These are phyloP conservation scores for Tulasnella sp. DNA, from an alignment of 768 basidiomycete genomes.

Conservation along the genomic window DNA sequence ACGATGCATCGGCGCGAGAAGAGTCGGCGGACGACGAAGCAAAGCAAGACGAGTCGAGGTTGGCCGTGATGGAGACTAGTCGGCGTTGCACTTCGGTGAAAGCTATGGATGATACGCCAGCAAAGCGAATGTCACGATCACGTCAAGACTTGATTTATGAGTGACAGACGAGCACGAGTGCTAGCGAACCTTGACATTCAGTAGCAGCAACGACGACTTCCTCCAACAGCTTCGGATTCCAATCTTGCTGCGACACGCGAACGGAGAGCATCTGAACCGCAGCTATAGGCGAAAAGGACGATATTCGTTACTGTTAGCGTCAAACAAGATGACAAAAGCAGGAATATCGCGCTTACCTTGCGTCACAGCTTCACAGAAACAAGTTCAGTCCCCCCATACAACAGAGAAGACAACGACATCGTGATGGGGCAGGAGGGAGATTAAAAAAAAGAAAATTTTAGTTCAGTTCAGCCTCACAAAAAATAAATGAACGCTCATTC, in stretches of 20 bases:
- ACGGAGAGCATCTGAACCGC: slow-evolving; percentile 13
- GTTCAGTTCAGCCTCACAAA: too few relatives aligned
- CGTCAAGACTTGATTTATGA: too few relatives aligned
- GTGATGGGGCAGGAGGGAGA: too few relatives aligned
- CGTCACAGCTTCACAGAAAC: not conserved
- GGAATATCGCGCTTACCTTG: too few relatives aligned
- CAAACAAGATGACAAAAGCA: too few relatives aligned
- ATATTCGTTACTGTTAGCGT: not conserved
- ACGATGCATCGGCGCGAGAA: not conserved
- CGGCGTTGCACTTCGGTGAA: slow-evolving; percentile 56
- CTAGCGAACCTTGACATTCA: slow-evolving; percentile 15
- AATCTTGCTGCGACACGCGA: slow-evolving; percentile 14
- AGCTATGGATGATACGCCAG: slow-evolving; percentile 32
- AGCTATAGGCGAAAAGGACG: not conserved
- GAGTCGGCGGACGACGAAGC: slow-evolving; percentile 16
- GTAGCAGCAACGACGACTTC: slow-evolving; percentile 1
- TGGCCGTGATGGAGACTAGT: slow-evolving; percentile 46
- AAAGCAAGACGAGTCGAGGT: slow-evolving; percentile 26
- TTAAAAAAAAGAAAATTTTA: too few relatives aligned
- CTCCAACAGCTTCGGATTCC: slow-evolving; percentile 4
- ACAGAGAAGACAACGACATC: not conserved
- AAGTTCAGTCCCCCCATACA: not conserved
- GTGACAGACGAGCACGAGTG: too few relatives aligned
- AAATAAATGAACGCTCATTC: too few relatives aligned
- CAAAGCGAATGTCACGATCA: slow-evolving; percentile 27